phyloP scores from a whole-genome alignment of 192 early-diverging fungal species.

The Podila verticillata region DNA sequence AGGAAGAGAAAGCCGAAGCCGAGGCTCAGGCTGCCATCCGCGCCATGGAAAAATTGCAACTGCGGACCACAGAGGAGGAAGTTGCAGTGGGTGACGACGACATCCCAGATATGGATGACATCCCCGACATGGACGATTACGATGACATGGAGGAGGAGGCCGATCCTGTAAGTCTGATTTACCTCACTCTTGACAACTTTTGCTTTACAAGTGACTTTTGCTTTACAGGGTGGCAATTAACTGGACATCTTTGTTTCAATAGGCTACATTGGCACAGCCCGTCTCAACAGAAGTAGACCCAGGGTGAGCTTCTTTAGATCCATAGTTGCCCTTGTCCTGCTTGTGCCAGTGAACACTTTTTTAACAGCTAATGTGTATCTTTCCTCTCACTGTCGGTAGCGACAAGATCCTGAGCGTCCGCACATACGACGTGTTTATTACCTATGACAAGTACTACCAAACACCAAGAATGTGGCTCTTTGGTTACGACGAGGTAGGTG shows the following conservation, averaged over 20 bases:
- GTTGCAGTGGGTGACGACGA: conserved; percentile 69
- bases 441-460: conserved; percentile 99
- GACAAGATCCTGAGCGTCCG: conserved; percentile 89
- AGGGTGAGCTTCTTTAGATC: conserved; percentile 20
- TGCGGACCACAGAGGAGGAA: conserved; percentile 44
- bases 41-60: conserved; percentile 50
- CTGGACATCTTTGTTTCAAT: neutral
- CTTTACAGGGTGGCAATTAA: neutral
- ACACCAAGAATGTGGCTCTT: conserved; percentile 97
- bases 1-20: conserved; percentile 72
- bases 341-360: neutral
- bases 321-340: neutral
- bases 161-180: conserved; percentile 66
- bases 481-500: conserved; percentile 91
- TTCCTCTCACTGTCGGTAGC: conserved; percentile 30
- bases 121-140: conserved; percentile 86
- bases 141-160: conserved; percentile 80
- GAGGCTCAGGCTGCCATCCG: conserved; percentile 50
- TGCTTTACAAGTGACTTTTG: no score
- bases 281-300: conserved; percentile 27
- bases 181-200: no score
- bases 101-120: conserved; percentile 89
- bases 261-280: conserved; percentile 46
- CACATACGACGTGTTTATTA: conserved; percentile 98
- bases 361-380: neutral